A percentile compares a stretch with the other conserved stretches of the same genome.
phyloP scores from a whole-genome alignment of 768 basidiomycete genomes.

The Ephemerocybe angulata region DNA sequence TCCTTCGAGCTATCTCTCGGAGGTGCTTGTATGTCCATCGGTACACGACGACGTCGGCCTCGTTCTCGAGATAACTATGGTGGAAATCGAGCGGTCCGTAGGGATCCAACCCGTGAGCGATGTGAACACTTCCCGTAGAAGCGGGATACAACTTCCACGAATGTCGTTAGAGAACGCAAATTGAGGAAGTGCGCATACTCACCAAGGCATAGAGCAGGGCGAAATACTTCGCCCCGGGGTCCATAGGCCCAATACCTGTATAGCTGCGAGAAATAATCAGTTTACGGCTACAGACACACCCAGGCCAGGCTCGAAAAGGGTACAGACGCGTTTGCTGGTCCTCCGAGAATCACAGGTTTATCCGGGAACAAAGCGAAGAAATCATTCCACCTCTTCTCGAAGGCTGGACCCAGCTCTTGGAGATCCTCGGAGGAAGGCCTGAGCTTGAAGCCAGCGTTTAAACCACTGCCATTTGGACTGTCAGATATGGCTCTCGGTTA shows the following conservation, averaged over 20 bases:
- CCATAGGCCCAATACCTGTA: too few relatives aligned
- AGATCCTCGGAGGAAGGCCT: constrained; percentile 50
- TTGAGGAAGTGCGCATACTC: constrained; percentile 3
- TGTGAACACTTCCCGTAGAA: constrained; percentile 47
- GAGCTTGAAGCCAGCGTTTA: constrained; percentile 55
- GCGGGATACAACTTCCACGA: constrained; percentile 32
- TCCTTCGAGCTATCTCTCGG: constrained; percentile 54
- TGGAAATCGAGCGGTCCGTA: constrained; percentile 44
- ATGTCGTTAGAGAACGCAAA: neutral
- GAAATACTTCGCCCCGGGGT: constrained; percentile 20
- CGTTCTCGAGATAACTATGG: constrained; percentile 38
- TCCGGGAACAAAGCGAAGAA: constrained; percentile 51
- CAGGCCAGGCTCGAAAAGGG: constrained; percentile 1
- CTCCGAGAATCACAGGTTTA: constrained; percentile 50
- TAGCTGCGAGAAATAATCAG: too few relatives aligned
- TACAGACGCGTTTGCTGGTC: constrained; percentile 38
- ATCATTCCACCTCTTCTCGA: constrained; percentile 44
- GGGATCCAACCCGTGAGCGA: constrained; percentile 37
- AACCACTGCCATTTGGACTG: too few relatives aligned
- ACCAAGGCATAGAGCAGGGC: constrained; percentile 31
- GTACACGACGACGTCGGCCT: constrained; percentile 42
- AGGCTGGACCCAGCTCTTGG: constrained; percentile 45
- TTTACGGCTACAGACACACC: too few relatives aligned
- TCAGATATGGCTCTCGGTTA: constrained; percentile 11
- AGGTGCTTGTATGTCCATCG: constrained; percentile 52